These are phyloP conservation scores for Monosporascus sp. DNA, from an alignment of 2,329 filamentous ascomycete species.

Conservation along the genomic window DNA sequence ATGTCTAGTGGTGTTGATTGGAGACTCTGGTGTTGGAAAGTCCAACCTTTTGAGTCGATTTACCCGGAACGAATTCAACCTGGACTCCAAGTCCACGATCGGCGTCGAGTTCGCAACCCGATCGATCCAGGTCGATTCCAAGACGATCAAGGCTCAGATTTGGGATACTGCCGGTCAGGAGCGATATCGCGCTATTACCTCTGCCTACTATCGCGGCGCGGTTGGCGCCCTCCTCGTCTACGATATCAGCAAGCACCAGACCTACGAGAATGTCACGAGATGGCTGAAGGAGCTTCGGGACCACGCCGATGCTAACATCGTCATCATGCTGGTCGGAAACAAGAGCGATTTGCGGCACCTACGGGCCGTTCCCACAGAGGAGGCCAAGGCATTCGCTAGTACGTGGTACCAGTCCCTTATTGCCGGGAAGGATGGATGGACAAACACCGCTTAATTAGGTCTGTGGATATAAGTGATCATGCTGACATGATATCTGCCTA, in stretches of 20 bases:
- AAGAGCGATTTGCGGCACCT: conserved; percentile 99
- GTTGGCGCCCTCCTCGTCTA: conserved; percentile 97
- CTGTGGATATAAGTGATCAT: conserved; percentile 3
- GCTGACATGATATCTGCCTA: conserved; percentile 34
- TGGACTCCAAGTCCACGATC: conserved; percentile 99
- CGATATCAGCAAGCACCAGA: conserved; percentile 99
- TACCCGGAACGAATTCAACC: conserved; percentile 99
- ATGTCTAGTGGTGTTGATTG: conserved; percentile 83
- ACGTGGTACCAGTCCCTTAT: conserved; percentile 25
- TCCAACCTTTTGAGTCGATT: conserved; percentile 99
- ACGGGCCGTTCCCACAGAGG: conserved; percentile 92
- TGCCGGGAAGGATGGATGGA: not conserved
- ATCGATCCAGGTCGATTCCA: conserved; percentile 97
- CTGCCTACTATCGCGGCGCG: conserved; percentile 96
- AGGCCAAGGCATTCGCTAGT: conserved; percentile 98
- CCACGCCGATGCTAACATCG: conserved; percentile 97
- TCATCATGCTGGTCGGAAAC: conserved; percentile 99
- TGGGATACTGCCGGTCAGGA: conserved; percentile 99
- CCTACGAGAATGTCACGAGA: conserved; percentile 96
- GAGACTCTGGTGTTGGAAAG: conserved; percentile 99
- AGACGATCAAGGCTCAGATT: conserved; percentile 99
- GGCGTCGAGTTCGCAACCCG: conserved; percentile 98
- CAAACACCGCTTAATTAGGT: too few relatives aligned
- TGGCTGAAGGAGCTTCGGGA: conserved; percentile 99
- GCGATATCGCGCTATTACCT: conserved; percentile 97